Percentiles rank a stretch among this genome's conserved stretches.
Evolutionary conservation across 257 asterid species (phyloP).

Genomic region (Nicotiana undulata): DNA sequence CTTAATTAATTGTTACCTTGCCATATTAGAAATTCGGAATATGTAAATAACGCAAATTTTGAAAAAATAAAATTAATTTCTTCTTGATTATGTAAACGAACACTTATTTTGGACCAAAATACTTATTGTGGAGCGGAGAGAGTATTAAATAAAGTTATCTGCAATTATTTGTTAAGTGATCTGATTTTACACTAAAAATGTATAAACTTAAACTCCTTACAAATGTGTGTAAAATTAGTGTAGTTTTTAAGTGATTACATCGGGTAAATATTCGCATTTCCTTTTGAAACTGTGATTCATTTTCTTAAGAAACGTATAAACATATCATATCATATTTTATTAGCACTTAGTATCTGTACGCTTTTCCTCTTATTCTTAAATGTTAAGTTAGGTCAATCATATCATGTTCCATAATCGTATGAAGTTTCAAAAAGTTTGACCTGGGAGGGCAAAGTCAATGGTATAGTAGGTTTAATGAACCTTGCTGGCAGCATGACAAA

Average conservation of each 20-base stretch:
- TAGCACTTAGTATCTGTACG: too few relatives aligned
- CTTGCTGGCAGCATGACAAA: too few relatives aligned
- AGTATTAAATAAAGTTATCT: not conserved
- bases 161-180: not conserved
- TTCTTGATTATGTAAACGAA: too few relatives aligned
- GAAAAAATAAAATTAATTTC: too few relatives aligned
- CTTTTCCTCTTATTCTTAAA: not conserved
- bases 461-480: too few relatives aligned
- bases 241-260: not conserved
- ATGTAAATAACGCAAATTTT: too few relatives aligned
- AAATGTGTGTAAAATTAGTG: too few relatives aligned
- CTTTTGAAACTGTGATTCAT: not conserved
- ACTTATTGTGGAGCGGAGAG: too few relatives aligned
- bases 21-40: too few relatives aligned
- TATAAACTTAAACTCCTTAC: not conserved
- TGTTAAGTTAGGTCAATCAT: not conserved
- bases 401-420: not conserved
- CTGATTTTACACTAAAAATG: not conserved
- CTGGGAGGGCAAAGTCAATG: not conserved
- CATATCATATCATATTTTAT: not conserved
- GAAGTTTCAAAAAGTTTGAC: not conserved
- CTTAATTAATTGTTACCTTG: too few relatives aligned
- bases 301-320: not conserved
- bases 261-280: not conserved
- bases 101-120: too few relatives aligned